Conservation (phyloP, 495 filamentous ascomycete species). For the Aspergillus nidulans region DNA sequence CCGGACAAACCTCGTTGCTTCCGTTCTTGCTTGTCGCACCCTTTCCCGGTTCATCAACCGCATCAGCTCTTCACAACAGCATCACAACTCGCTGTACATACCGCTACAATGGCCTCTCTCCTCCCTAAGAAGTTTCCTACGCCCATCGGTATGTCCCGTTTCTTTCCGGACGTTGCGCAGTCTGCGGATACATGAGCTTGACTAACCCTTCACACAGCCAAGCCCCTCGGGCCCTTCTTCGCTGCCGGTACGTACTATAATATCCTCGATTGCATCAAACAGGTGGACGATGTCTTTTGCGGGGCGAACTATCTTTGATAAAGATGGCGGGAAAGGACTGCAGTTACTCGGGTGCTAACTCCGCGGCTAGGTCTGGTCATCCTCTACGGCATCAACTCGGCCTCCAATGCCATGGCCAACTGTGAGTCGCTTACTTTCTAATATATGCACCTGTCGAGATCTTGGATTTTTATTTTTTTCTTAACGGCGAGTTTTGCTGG, state of each 20-base stretch:
- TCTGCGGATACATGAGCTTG: conserved; percentile 7
- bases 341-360: conserved; percentile 17
- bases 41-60: conserved; percentile 29
- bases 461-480: too few species aligned
- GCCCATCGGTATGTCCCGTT: conserved; percentile 69
- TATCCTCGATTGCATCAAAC: not conserved
- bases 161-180: not conserved
- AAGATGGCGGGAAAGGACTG: not conserved
- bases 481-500: not conserved
- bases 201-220: conserved; percentile 54
- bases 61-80: conserved; percentile 26
- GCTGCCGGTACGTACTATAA: conserved; percentile 69
- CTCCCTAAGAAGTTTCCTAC: conserved; percentile 92
- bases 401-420: conserved; percentile 62
- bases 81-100: conserved; percentile 12
- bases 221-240: conserved; percentile 89
- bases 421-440: conserved; percentile 53
- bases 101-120: conserved; percentile 66
- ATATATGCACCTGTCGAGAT: not conserved
- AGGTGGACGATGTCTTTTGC: not conserved
- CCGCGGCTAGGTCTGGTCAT: conserved; percentile 64
- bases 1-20: conserved; percentile 42
- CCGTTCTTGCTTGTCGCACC: conserved; percentile 16
- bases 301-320: not conserved
- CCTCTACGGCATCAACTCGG: conserved; percentile 81